Percentiles rank a stretch among this genome's conserved stretches.
These are phyloP conservation scores for Penicillium atrosanguineum DNA, from an alignment of 495 filamentous ascomycete species.

Conservation along the genomic window DNA sequence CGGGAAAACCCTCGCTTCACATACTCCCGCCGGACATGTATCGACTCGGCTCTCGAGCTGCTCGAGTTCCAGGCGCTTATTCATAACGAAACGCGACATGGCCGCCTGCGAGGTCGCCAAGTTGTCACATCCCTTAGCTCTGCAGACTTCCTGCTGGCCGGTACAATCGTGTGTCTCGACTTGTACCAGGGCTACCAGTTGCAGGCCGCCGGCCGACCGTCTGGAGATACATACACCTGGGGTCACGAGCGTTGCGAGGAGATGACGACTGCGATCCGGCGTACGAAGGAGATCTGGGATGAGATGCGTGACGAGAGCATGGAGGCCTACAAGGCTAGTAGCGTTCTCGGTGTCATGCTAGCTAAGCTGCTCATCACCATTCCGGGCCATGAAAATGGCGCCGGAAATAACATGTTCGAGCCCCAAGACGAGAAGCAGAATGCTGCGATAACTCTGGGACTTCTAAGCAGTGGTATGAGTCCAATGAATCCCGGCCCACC, in stretches of 20 bases:
- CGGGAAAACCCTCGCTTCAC: slow-evolving; percentile 78
- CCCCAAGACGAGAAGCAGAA: slow-evolving; percentile 51
- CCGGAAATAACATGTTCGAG: slow-evolving; percentile 26
- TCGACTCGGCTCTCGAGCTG: slow-evolving; percentile 82
- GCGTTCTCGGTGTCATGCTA: slow-evolving; percentile 76
- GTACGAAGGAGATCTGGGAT: slow-evolving; percentile 75
- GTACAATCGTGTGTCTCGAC: slow-evolving; percentile 86
- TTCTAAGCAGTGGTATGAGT: slow-evolving; percentile 70
- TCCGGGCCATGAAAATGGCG: slow-evolving; percentile 24
- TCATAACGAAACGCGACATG: slow-evolving; percentile 68
- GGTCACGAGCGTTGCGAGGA: slow-evolving; percentile 66
- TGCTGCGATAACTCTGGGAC: slow-evolving; percentile 78
- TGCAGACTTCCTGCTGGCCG: slow-evolving; percentile 83
- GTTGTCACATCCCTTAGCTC: slow-evolving; percentile 76
- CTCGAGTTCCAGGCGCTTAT: slow-evolving; percentile 74
- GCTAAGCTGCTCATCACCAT: slow-evolving; percentile 59
- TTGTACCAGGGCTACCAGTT: slow-evolving; percentile 49
- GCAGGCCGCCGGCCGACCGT: slow-evolving; percentile 36
- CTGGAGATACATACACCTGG: slow-evolving; percentile 63
- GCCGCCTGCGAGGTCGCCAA: slow-evolving; percentile 68
- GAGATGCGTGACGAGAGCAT: slow-evolving; percentile 71
- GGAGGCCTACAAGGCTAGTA: slow-evolving; percentile 81
- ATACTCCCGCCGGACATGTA: slow-evolving; percentile 79
- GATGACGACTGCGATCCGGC: slow-evolving; percentile 71
- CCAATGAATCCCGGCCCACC: slow-evolving; percentile 50